Conservation (phyloP, 805 yeast genomes). For the Myxozyma lipomycoides region DNA sequence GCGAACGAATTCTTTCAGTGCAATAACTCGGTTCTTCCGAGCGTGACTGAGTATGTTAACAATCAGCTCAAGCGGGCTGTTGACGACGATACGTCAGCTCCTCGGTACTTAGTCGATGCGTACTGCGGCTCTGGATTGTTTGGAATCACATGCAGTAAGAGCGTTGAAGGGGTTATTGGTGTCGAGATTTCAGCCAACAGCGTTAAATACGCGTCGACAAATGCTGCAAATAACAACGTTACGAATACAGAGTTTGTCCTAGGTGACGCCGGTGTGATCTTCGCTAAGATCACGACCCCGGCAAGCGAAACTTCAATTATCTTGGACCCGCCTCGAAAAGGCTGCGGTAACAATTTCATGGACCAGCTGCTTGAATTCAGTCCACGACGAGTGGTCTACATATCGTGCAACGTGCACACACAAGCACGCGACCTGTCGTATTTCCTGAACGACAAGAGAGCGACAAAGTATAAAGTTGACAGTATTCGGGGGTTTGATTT, state of each 20-base stretch:
- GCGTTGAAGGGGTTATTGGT: constrained; percentile 83
- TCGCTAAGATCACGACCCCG: constrained; percentile 67
- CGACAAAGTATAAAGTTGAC: constrained; percentile 61
- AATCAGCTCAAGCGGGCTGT: constrained; percentile 51
- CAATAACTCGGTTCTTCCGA: constrained; percentile 84
- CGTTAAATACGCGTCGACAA: constrained; percentile 77
- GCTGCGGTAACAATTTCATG: constrained; percentile 85
- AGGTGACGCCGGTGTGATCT: constrained; percentile 90
- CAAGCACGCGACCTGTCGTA: constrained; percentile 92
- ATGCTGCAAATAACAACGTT: constrained; percentile 72
- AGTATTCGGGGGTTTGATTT: constrained; percentile 92
- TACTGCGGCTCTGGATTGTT: constrained; percentile 96
- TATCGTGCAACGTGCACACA: constrained; percentile 95
- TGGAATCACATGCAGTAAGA: constrained; percentile 75
- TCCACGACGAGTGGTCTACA: constrained; percentile 87
- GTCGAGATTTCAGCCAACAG: constrained; percentile 92
- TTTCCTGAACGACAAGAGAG: constrained; percentile 61
- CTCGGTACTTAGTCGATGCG: constrained; percentile 80
- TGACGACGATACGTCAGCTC: constrained; percentile 32
- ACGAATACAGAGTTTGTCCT: constrained; percentile 77
- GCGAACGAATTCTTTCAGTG: constrained; percentile 94
- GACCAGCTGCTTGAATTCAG: constrained; percentile 77
- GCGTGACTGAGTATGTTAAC: constrained; percentile 76
- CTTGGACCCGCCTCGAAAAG: constrained; percentile 95
- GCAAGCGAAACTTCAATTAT: constrained; percentile 77